phyloP scores from a whole-genome alignment of 495 filamentous ascomycete species.

The Friedmanniomyces simplex region DNA sequence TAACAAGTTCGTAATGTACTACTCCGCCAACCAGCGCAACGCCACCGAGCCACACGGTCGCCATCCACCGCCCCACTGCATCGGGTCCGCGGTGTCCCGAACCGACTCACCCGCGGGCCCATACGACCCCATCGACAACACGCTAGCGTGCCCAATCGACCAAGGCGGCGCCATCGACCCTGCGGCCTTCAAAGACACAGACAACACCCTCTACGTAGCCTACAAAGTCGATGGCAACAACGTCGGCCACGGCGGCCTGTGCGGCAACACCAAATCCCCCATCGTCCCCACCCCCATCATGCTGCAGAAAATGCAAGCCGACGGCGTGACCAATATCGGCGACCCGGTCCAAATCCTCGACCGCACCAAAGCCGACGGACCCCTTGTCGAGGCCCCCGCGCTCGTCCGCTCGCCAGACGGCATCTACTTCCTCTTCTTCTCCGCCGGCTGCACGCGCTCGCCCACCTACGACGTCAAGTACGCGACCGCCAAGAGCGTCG shows the following conservation, averaged over 20 bases:
- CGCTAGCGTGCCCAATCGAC: conserved; percentile 22
- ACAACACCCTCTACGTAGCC: conserved; percentile 28
- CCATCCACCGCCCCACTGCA: conserved; percentile 22
- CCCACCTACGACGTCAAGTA: conserved; percentile 23
- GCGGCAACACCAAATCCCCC: conserved; percentile 20
- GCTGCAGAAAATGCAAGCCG: conserved; percentile 17
- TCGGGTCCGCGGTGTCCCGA: conserved; percentile 20
- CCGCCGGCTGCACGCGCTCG: conserved; percentile 17
- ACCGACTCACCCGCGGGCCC: conserved; percentile 18
- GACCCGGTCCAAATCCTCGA: conserved; percentile 13
- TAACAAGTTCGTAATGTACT: conserved; percentile 25
- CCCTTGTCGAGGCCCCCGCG: conserved; percentile 22
- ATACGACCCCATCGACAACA: conserved; percentile 15
- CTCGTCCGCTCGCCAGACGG: conserved; percentile 7
- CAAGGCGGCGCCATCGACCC: conserved; percentile 26
- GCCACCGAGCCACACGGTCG: conserved; percentile 2
- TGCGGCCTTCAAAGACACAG: conserved; percentile 12
- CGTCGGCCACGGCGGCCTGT: conserved; percentile 21
- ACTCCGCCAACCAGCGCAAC: conserved; percentile 15
- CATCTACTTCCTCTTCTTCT: conserved; percentile 24
- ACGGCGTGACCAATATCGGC: conserved; percentile 16
- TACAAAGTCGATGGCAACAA: conserved; percentile 40
- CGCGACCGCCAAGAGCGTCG: conserved; percentile 17
- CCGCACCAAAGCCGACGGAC: conserved; percentile 13
- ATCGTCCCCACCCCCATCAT: conserved; percentile 23